Evolutionary conservation across 2,329 filamentous ascomycete species (phyloP).

Genomic region (Juglanconis sp.): DNA sequence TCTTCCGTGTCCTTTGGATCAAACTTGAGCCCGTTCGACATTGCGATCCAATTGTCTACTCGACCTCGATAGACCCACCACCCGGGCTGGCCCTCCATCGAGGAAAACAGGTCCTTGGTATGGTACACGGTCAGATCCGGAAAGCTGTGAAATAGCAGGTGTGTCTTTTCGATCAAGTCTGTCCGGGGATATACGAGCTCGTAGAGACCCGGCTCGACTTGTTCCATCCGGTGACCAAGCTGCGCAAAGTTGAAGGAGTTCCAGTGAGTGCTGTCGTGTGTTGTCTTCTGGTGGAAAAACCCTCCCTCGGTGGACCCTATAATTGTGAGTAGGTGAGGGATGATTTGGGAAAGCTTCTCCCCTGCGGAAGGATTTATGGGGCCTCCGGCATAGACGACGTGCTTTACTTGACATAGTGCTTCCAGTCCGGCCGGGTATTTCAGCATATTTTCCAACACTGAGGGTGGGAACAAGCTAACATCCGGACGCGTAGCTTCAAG

Average conservation of each 20-base stretch:
- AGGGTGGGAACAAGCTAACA: constrained; percentile 13
- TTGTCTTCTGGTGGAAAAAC: constrained; percentile 8
- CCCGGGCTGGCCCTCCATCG: constrained; percentile 24
- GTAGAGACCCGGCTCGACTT: constrained; percentile 27
- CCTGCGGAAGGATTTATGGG: constrained; percentile 21
- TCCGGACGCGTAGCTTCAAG: constrained; percentile 15
- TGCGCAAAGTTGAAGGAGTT: constrained; percentile 26
- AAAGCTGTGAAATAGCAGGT: constrained; percentile 27
- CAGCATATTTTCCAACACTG: constrained; percentile 19
- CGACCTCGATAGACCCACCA: constrained; percentile 24
- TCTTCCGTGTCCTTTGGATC: constrained; percentile 29
- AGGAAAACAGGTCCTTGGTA: constrained; percentile 33
- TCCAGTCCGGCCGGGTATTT: constrained; percentile 18
- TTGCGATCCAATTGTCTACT: constrained; percentile 31
- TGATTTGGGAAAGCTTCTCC: constrained; percentile 14
- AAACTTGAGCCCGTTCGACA: constrained; percentile 30
- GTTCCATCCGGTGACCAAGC: constrained; percentile 30
- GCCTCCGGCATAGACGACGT: constrained; percentile 19
- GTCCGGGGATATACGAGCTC: constrained; percentile 29
- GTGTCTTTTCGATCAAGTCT: constrained; percentile 19
- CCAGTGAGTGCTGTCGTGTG: constrained; percentile 22
- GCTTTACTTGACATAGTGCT: constrained; percentile 11
- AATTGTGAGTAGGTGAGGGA: constrained; percentile 17
- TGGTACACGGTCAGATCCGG: constrained; percentile 28
- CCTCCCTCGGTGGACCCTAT: constrained; percentile 22